Conservation (phyloP, 495 filamentous ascomycete genomes). For the Daldinia grandis region DNA sequence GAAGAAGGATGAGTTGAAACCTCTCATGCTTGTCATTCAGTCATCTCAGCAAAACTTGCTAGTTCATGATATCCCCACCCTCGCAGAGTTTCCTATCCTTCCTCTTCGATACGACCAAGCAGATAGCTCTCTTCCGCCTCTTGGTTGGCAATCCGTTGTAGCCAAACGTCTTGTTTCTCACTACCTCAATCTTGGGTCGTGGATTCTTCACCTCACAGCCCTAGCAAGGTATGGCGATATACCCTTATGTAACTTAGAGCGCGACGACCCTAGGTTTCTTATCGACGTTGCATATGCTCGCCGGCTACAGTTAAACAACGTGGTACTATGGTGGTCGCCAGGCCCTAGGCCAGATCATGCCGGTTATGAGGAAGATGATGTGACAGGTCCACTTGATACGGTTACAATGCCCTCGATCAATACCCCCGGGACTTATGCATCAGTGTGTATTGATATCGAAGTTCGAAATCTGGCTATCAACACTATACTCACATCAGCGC, state of each 20-base stretch:
- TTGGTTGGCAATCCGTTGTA: constrained; percentile 93
- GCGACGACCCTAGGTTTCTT: constrained; percentile 89
- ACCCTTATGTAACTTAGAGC: constrained; percentile 93
- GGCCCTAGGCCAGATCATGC: constrained; percentile 91
- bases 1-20: constrained; percentile 78
- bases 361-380: constrained; percentile 93
- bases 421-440: constrained; percentile 89
- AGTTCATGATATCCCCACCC: constrained; percentile 81
- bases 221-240: constrained; percentile 92
- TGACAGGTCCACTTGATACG: constrained; percentile 82
- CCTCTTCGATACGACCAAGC: constrained; percentile 80
- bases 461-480: constrained; percentile 97
- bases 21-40: constrained; percentile 86
- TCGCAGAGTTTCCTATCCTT: constrained; percentile 86
- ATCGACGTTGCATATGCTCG: constrained; percentile 97
- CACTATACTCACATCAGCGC: constrained; percentile 92
- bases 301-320: constrained; percentile 87
- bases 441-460: constrained; percentile 95
- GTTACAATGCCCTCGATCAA: constrained; percentile 95
- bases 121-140: constrained; percentile 85
- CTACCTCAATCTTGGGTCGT: constrained; percentile 88
- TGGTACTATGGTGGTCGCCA: constrained; percentile 97
- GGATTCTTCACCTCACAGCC: constrained; percentile 87
- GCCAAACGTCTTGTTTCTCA: constrained; percentile 85
- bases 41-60: constrained; percentile 83